Evolutionary conservation across 768 basidiomycete genomes (phyloP).

Genomic region (Suillus fuscotomentosus): DNA sequence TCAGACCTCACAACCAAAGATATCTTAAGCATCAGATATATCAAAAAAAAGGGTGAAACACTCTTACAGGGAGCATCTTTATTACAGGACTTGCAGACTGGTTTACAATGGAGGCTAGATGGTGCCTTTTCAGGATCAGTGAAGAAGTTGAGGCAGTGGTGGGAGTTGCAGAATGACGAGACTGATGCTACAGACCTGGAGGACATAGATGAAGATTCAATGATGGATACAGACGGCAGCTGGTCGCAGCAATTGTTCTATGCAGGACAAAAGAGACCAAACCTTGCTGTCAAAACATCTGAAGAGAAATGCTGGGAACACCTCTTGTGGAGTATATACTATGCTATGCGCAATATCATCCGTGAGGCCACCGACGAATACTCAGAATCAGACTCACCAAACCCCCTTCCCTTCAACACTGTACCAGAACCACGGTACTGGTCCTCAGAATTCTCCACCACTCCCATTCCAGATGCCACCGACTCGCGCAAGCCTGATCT

Average conservation of each 20-base stretch:
- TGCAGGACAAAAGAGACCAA: neutral
- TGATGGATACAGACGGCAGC: neutral
- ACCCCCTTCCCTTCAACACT: neutral
- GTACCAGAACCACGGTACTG: neutral
- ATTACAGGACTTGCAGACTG: neutral
- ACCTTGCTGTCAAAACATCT: neutral
- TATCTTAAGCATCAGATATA: neutral
- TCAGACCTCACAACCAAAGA: neutral
- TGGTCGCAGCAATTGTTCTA: neutral
- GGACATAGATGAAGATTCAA: neutral
- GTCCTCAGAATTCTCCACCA: neutral
- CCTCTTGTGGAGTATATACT: neutral
- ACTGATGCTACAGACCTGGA: neutral
- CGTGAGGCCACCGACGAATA: neutral
- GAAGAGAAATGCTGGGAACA: neutral
- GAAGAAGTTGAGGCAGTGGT: neutral
- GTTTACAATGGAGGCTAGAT: neutral
- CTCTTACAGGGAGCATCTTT: neutral
- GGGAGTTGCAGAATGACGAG: neutral
- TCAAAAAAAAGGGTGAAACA: neutral
- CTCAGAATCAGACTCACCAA: neutral
- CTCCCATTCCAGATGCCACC: neutral
- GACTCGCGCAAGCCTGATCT: neutral
- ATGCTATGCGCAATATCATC: neutral
- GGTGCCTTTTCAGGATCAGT: neutral